Evolutionary conservation across 768 basidiomycete species (phyloP), one percentile per base, ranked within the genome.

Genomic region (Tricholoma bakamatsutake): DNA sequence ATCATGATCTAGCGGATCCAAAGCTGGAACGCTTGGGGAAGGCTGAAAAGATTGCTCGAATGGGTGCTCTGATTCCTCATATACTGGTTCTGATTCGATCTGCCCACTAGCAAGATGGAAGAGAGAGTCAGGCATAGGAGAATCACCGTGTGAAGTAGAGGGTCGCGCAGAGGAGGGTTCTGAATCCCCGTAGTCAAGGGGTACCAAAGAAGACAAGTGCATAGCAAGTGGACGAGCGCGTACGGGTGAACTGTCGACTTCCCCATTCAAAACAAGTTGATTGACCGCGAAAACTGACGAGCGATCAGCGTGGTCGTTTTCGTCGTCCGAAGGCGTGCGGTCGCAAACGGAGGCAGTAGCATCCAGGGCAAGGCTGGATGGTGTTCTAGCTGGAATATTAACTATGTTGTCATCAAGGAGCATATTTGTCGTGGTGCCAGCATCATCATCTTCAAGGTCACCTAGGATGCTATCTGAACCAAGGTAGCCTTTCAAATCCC

Each of bases 401-500:
- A 31, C 35, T 11, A 24, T 21, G 12, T 39, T 30, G 40, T 52
- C 45, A 49, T 55, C 58, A 2, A 63, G 60, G 46, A 66, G 56
- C 52, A 61, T 57, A 21, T 33, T 53, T 27, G 58, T 66, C 53
- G 58, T 35, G 31, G 52, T 48, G 33, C 33, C 55, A 37, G 58
- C 57, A n/a, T 61, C 65, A 7, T 52, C 57, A n/a, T 61, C 59
- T 33, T 53, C 55, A 31, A 47, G 43, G 28, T 21, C 50, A 34
- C 42, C 50, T 31, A 50, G 39, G 10, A n/a, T 35, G 42, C 55
- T 52, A 50, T 47, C 50, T 45, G 57, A 43, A 40, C 47, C 18
- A 17, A 24, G 42, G 42, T 43, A 4, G 12, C 42, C 42, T 3
- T 8, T 6, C 27, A 15, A 28, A 7, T 46, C 47, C 31, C 53